These are phyloP conservation scores for Cryptococcus sp. DNA, from an alignment of 1,284 basidiomycete species.

Conservation along the genomic window DNA sequence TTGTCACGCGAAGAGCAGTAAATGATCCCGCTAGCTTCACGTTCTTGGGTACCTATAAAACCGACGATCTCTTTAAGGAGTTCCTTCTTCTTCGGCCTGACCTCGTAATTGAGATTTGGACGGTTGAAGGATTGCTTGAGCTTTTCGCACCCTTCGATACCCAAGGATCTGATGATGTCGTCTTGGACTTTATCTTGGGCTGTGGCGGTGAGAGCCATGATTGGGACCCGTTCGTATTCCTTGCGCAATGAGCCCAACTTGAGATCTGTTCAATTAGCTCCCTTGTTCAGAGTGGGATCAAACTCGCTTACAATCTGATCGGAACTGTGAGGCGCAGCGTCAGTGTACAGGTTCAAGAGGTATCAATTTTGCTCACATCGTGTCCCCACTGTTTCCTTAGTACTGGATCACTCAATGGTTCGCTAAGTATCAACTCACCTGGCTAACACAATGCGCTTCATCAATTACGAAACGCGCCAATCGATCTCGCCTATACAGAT, in stretches of 20 bases:
- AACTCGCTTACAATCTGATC: slow-evolving; percentile 38
- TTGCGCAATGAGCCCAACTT: slow-evolving; percentile 64
- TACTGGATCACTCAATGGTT: slow-evolving; percentile 59
- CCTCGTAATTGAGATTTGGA: slow-evolving; percentile 77
- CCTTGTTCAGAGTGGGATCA: neutral
- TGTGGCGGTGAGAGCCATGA: slow-evolving; percentile 96
- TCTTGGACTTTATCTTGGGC: slow-evolving; percentile 71
- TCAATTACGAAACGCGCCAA: slow-evolving; percentile 92
- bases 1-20: slow-evolving; percentile 70
- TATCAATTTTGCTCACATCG: slow-evolving; percentile 37
- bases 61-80: slow-evolving; percentile 63
- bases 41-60: slow-evolving; percentile 64
- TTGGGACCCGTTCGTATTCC: slow-evolving; percentile 72
- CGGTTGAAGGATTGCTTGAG: slow-evolving; percentile 89
- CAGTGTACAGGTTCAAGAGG: neutral
- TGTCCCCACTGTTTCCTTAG: slow-evolving; percentile 45
- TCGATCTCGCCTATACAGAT: slow-evolving; percentile 56
- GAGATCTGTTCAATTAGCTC: slow-evolving; percentile 48
- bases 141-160: slow-evolving; percentile 59
- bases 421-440: slow-evolving; percentile 62
- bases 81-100: slow-evolving; percentile 57
- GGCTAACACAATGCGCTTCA: slow-evolving; percentile 86
- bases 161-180: slow-evolving; percentile 71
- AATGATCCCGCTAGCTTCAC: slow-evolving; percentile 72
- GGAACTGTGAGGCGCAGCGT: slow-evolving; percentile 31